Conservation (phyloP, 1,284 basidiomycete genomes). For the Leccinum griseonigrum region DNA sequence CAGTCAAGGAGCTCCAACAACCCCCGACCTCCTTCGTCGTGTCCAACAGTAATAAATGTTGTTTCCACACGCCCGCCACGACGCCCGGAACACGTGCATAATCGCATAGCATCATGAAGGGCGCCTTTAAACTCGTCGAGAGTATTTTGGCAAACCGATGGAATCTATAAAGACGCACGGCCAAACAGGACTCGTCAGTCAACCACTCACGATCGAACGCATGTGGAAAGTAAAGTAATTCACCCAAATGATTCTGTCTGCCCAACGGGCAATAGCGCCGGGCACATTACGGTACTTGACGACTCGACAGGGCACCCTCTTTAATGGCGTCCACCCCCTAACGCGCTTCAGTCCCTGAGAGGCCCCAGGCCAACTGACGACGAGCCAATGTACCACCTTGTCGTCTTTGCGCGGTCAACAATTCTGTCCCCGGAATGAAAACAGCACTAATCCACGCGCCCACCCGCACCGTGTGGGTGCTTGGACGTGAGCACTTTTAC, state of each 20-base stretch:
- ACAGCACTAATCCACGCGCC: slow-evolving; percentile 28
- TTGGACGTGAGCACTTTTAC: slow-evolving; percentile 12
- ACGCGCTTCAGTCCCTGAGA: slow-evolving; percentile 17
- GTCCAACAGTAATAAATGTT: slow-evolving; percentile 26
- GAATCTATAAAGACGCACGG: slow-evolving; percentile 2
- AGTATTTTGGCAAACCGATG: slow-evolving; percentile 21
- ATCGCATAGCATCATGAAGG: slow-evolving; percentile 22
- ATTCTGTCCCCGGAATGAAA: slow-evolving; percentile 23
- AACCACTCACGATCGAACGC: background rate
- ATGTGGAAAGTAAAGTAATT: background rate
- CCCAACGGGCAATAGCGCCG: slow-evolving; percentile 21
- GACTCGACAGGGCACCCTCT: slow-evolving; percentile 20
- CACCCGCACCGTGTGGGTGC: background rate
- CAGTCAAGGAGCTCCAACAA: slow-evolving; percentile 20
- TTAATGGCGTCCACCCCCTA: slow-evolving; percentile 18
- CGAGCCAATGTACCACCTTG: slow-evolving; percentile 23
- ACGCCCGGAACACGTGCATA: slow-evolving; percentile 23
- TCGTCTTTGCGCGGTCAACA: slow-evolving; percentile 29
- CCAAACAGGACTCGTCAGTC: slow-evolving; percentile 2
- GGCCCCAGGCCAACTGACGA: slow-evolving; percentile 18
- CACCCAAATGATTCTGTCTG: slow-evolving; percentile 16
- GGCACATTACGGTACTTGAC: slow-evolving; percentile 18
- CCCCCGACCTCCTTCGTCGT: slow-evolving; percentile 23
- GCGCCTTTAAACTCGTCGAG: slow-evolving; percentile 16
- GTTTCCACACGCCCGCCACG: slow-evolving; percentile 22